phyloP scores from a whole-genome alignment of 192 early-diverging fungal genomes.

The Lobosporangium transversale region DNA sequence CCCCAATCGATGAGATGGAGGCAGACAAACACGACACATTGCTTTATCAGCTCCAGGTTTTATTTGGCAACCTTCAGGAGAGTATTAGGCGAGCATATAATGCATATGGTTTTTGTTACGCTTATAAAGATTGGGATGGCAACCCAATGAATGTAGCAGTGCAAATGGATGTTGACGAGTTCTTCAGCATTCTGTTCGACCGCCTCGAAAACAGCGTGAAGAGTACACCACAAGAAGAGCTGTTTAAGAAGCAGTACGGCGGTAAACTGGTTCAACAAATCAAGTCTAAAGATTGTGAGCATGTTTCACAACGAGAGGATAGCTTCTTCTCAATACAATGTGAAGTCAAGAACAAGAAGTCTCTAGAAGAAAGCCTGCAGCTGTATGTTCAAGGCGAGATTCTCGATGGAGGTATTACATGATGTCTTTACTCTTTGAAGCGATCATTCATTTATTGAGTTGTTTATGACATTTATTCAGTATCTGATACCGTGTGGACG shows the following conservation, averaged over 20 bases:
- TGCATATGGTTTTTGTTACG: conserved; percentile 55
- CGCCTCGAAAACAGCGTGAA: conserved; percentile 61
- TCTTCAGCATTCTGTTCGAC: conserved; percentile 68
- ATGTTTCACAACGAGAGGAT: conserved; percentile 63
- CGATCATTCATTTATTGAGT: too few relatives aligned
- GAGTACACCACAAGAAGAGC: conserved; percentile 54
- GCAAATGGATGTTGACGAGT: conserved; percentile 72
- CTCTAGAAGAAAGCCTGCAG: conserved; percentile 64
- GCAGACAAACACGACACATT: conserved; percentile 55
- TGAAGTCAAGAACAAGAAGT: conserved; percentile 67
- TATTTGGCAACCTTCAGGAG: conserved; percentile 61
- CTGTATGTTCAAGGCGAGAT: conserved; percentile 66
- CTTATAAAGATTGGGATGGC: conserved; percentile 65
- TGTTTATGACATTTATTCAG: too few relatives aligned
- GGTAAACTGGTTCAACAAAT: conserved; percentile 68
- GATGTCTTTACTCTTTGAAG: neutral
- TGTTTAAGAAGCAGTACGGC: conserved; percentile 65
- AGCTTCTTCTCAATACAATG: conserved; percentile 64
- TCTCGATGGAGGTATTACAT: conserved; percentile 60
- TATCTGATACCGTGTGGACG: too few relatives aligned
- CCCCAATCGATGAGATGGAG: conserved; percentile 39
- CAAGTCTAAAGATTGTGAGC: conserved; percentile 64
- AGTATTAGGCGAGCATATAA: conserved; percentile 61
- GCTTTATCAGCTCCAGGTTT: conserved; percentile 60
- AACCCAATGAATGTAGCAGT: conserved; percentile 62